Percentiles rank a stretch among this genome's conserved stretches.
These are phyloP conservation scores for Lecanicillium sp. DNA, from an alignment of 2,329 filamentous ascomycete genomes.

Conservation along the genomic window DNA sequence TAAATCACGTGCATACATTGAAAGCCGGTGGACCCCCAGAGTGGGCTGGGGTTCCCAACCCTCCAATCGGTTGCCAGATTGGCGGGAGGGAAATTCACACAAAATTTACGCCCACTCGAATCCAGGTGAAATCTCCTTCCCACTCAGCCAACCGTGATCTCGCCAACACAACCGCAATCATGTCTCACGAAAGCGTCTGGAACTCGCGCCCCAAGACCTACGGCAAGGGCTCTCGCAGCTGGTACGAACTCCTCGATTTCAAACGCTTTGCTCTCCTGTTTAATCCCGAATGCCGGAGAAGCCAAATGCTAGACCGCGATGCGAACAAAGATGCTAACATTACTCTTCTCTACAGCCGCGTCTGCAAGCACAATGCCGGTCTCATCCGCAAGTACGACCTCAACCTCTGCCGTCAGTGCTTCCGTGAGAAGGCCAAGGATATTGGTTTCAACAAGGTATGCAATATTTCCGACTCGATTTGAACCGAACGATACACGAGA, in stretches of 20 bases:
- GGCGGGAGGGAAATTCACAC: constrained; percentile 25
- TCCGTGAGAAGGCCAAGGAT: constrained; percentile 65
- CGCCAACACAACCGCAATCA: constrained; percentile 34
- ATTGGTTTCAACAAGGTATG: constrained; percentile 66
- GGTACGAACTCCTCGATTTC: constrained; percentile 51
- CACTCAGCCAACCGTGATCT: constrained; percentile 17
- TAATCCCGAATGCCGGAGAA: neutral
- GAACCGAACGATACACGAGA: no score
- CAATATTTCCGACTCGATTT: constrained; percentile 8
- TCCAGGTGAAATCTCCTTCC: constrained; percentile 25
- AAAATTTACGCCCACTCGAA: constrained; percentile 29
- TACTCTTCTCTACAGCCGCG: constrained; percentile 38
- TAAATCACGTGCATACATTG: constrained; percentile 12
- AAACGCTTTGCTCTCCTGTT: neutral
- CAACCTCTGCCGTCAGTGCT: constrained; percentile 77
- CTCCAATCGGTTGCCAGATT: constrained; percentile 24
- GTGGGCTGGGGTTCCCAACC: constrained; percentile 28
- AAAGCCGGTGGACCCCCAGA: constrained; percentile 2
- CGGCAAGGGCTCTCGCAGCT: constrained; percentile 91
- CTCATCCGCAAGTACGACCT: constrained; percentile 99
- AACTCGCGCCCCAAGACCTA: constrained; percentile 96
- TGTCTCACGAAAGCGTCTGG: constrained; percentile 91
- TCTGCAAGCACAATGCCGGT: constrained; percentile 91
- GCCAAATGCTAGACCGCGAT: constrained; percentile 1
- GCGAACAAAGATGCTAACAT: constrained; percentile 19